Evolutionary conservation across 2,329 filamentous ascomycete species (phyloP), one percentile per base, ranked within the genome.

Genomic region (Orbilia oligospora): DNA sequence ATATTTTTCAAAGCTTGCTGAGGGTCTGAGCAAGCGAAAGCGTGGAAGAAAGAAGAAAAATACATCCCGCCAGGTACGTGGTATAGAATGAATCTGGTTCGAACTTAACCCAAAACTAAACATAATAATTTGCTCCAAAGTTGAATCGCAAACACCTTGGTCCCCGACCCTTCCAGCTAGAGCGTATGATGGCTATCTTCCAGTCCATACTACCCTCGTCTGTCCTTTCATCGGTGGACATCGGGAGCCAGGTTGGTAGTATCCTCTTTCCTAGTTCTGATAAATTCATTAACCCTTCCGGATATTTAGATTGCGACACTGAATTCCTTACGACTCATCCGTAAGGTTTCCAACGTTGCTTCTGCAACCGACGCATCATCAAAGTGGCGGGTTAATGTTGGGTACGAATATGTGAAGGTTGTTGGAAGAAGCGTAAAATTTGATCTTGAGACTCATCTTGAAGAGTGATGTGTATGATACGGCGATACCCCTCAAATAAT

Each of bases 181-280:
- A 96, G 84, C 88, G 93, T 38, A 89, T 95, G 87, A 87, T 95
- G 68, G 91, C 93, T 6, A 93, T 96, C 24, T 92, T 93, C 80
- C 88, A 89, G 9, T 90, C 91, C 0, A 88, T 94, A 76, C 84
- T 90, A 16, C 86, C 85, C 18, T 86, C 86, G 55, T 83, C 84
- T 4, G 82, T 87, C 0, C 82, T 83, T 0, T 85, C 85, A 46
- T 84, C 84, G 0, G 85, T 86, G 69, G 87, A 89, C 81, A 76
- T 88, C 24, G 86, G 86, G 63, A 86, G 86, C 5, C 82, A 83
- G 80, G 81, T 82, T 22, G 24, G 71, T 53, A 38, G 10, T 49
- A n/a, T 14, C 22, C 24, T 0, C 16, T 41, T 5, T 48, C 46
- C 5, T 5, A 22, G 16, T 41, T 14, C 20, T 12, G 1, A 27